Percentiles rank a stretch among this genome's conserved stretches.
Evolutionary conservation across 106 monocot genomes (phyloP).

Genomic region (Dioscorea alata): DNA sequence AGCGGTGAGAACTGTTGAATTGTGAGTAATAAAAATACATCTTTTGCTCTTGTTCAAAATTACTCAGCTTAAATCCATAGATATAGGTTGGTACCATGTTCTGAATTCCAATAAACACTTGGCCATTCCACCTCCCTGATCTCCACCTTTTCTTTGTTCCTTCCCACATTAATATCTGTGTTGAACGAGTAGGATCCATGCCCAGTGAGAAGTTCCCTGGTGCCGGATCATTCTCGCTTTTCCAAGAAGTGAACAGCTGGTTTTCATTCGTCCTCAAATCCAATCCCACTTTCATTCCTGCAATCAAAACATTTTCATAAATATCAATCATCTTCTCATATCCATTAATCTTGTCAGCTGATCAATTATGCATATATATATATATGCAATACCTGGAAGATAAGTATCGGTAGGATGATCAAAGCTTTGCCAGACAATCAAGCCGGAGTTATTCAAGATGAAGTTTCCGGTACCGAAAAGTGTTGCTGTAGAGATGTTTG

Average conservation of each 20-base stretch:
- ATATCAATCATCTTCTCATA: too few species aligned
- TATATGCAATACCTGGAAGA: not conserved
- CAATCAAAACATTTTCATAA: too few species aligned
- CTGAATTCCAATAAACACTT: conserved; percentile 22
- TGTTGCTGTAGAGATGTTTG: conserved; percentile 6
- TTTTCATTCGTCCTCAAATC: not conserved
- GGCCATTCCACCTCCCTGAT: conserved; percentile 21
- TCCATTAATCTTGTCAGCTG: too few species aligned
- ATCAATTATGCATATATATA: too few species aligned
- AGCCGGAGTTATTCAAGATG: conserved; percentile 1
- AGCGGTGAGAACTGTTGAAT: conserved; percentile 36
- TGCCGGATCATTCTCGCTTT: conserved; percentile 11
- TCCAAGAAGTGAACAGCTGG: conserved; percentile 13
- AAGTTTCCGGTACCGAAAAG: conserved; percentile 31
- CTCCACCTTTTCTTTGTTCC: conserved; percentile 13
- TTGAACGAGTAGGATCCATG: conserved; percentile 5
- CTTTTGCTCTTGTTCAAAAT: conserved; percentile 30
- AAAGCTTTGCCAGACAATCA: conserved; percentile 31
- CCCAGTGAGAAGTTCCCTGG: conserved; percentile 11
- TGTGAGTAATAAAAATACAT: conserved; percentile 30
- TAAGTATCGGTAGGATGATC: conserved; percentile 29
- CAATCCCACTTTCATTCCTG: conserved; percentile 12
- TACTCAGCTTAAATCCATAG: conserved; percentile 26
- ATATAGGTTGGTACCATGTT: conserved; percentile 36
- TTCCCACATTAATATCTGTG: conserved; percentile 20